Evolutionary conservation across 2,329 filamentous ascomycete species (phyloP), one percentile per base, ranked within the genome.

Genomic region (Cytospora schulzeri): DNA sequence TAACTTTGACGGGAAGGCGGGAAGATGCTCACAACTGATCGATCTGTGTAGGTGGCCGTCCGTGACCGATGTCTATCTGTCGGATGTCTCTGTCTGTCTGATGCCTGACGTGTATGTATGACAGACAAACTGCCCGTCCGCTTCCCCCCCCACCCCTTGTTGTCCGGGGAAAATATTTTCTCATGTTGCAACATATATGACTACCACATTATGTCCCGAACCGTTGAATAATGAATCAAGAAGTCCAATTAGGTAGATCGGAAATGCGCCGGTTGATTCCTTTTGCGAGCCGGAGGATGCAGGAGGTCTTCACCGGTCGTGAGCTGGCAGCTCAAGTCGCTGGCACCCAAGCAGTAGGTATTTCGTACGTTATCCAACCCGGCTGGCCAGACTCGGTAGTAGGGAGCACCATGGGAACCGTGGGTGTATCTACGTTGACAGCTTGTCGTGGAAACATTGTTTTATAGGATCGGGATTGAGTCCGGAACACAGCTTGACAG

Each of bases 21-120:
- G 48, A 41, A 60, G 62, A 64, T 64, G 62, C 62, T 60, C 62
- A 64, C 22, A 64, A 64, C n/a, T 64, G 56, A 64, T 24, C 62
- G 62, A 64, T 64, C 62, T 64, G 56, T 28, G 28, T 19, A 41
- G 41, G 60, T 50, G 24, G 53, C 35, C 2, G 60, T 62, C n/a
- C 26, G 35, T 29, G 29, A 38, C 11, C 19, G 45, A 22, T 22
- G 11, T 12, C 11, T 19, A n/a, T 24, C 45, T 24, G 45, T 48
- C n/a, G 17, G 41, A 22, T 24, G 45, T 12, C n/a, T 41, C 38
- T 41, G 38, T 19, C 17, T 11, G 45, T 4, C 45, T 24, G n/a
- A 48, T 48, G 45, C n/a, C 45, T 48, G 45, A 48, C 24, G 45
- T n/a, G n/a, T n/a, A n/a, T n/a, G n/a, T 45, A 45, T 45, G 41